Evolutionary conservation across 2,329 filamentous ascomycete genomes (phyloP), one percentile per base, ranked within the genome.

Genomic region (Cytospora leucostoma): DNA sequence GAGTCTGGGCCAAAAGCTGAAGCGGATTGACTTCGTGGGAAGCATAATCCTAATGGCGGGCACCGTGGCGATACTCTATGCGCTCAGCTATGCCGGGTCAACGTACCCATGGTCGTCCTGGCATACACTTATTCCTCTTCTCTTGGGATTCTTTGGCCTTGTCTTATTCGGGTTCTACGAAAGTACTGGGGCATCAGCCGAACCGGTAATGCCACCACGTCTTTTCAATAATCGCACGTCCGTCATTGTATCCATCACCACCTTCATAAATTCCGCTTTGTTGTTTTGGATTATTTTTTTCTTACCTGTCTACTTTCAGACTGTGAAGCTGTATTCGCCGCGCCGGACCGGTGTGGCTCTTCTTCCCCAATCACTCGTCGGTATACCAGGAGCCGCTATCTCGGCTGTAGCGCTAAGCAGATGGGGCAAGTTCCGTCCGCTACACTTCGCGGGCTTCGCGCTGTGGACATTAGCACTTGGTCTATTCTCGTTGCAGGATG

Each of bases 1-100:
- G 33, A 68, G 69, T 0, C 64, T 69, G 7, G 27, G 40, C 19
- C 34, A 68, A 19, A 71, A 72, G 17, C 65, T 75, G 3, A 65
- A 68, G 19, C 60, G 69, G 10, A 65, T 75, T 1, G 74, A 73
- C 66, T 70, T 68, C 4, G 59, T 77, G 2, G 78, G 77, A 0
- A 72, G 70, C 19, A 63, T 66, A 0, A 60, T 76, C 10, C 73
- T 71, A 1, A 69, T 73, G 1, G 68, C 73, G 19, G 70, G 53
- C 67, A 73, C 64, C 49, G 71, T 58, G 63, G 70, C 65, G 55
- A 66, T 80, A 1, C 73, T 82, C 3, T 71, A 78, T 13, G 73
- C 77, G 0, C 70, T 82, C 4, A 77, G 74, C n/a, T 78, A 72
- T 56, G 78, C 74, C 15, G 80, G 79, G 0, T 69, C 76, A 0